phyloP scores from a whole-genome alignment of 2,329 filamentous ascomycete genomes.

The Erysiphe pulchra region DNA sequence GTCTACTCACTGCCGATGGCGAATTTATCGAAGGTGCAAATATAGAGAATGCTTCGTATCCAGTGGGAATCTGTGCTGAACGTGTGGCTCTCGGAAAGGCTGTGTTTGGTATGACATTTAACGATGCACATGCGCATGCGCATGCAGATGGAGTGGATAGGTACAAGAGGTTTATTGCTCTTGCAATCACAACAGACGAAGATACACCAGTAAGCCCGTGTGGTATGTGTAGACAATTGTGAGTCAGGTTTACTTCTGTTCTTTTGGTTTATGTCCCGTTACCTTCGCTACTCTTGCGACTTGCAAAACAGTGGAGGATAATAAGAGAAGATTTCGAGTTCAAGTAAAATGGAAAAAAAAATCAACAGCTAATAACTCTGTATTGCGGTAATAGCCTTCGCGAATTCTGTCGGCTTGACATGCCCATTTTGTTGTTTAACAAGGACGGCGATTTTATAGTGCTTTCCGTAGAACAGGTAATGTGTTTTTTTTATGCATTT shows the following conservation, averaged over 20 bases:
- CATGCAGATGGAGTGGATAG: neutral
- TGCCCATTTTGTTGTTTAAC: conserved; percentile 83
- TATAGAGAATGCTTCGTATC: conserved; percentile 75
- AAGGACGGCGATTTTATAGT: conserved; percentile 48
- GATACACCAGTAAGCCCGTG: conserved; percentile 49
- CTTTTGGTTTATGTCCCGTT: neutral
- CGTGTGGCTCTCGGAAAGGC: conserved; percentile 68
- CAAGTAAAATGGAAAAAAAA: neutral
- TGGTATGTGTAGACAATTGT: conserved; percentile 92
- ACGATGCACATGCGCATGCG: neutral
- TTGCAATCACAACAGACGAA: conserved; percentile 70
- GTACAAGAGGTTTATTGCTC: conserved; percentile 33
- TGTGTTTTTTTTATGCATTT: too few species aligned
- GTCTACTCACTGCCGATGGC: conserved; percentile 36
- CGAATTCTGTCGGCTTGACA: conserved; percentile 43
- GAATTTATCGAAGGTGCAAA: conserved; percentile 42
- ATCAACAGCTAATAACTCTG: neutral
- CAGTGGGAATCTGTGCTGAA: conserved; percentile 89
- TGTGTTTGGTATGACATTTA: conserved; percentile 20
- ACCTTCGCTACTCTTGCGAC: neutral
- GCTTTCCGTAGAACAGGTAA: neutral
- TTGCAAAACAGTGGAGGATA: neutral
- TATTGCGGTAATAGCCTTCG: conserved; percentile 30
- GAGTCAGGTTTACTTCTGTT: conserved; percentile 11
- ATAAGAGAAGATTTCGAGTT: neutral